Conservation (phyloP, 2,329 filamentous ascomycete genomes). For the Curvularia hawaiiensis region DNA sequence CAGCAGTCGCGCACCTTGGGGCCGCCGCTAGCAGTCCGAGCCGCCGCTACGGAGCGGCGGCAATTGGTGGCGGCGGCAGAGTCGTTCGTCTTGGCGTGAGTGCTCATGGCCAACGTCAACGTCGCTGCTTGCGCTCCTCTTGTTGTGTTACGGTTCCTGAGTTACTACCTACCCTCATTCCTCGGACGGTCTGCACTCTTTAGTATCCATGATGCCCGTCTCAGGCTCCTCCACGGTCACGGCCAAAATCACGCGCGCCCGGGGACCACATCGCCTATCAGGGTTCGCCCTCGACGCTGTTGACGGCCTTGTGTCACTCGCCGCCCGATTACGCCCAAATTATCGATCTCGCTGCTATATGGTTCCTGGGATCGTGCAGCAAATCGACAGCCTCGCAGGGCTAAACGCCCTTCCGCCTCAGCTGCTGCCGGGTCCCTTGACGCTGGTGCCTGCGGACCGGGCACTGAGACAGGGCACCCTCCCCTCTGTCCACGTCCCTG, state of each 20-base stretch:
- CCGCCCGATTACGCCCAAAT: background rate
- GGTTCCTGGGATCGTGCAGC: slow-evolving; percentile 1
- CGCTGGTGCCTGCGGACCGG: background rate
- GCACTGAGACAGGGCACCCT: background rate
- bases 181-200: background rate
- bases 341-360: slow-evolving; percentile 1
- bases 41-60: background rate
- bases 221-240: background rate
- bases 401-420: background rate
- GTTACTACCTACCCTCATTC: too few relatives aligned
- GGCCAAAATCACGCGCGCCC: background rate
- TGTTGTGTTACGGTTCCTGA: background rate
- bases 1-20: slow-evolving; percentile 16
- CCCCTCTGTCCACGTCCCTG: background rate
- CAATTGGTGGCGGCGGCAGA: background rate
- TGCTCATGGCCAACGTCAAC: background rate
- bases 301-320: background rate
- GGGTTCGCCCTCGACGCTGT: background rate
- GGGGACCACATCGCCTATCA: background rate
- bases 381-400: background rate
- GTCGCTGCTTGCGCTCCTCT: background rate
- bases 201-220: background rate
- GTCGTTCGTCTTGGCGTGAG: background rate
- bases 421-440: background rate
- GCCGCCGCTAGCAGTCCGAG: slow-evolving; percentile 1